Conservation (phyloP, 345 rosid species). For the Nasturtium officinale region DNA sequence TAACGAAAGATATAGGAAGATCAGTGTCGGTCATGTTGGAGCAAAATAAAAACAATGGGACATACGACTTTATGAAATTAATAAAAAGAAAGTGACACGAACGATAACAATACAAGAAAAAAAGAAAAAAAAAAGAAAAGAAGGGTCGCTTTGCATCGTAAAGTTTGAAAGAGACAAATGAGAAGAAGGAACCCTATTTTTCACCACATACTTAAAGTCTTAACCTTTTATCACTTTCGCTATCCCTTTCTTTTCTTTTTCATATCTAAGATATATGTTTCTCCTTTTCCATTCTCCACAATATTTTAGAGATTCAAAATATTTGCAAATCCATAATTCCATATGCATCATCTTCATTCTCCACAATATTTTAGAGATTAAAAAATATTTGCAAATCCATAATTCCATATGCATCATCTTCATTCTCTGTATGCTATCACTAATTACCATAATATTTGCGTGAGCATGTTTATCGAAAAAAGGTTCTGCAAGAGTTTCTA, state of each 20-base stretch:
- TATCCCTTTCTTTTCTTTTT: slow-evolving; percentile 24
- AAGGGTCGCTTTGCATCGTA: slow-evolving; percentile 42
- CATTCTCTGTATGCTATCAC: background rate
- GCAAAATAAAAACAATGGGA: slow-evolving; percentile 33
- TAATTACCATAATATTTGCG: slow-evolving; percentile 1
- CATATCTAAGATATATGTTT: background rate
- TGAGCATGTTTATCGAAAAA: slow-evolving; percentile 1
- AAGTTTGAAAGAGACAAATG: slow-evolving; percentile 64
- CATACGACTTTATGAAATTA: slow-evolving; percentile 33
- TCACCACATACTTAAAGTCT: slow-evolving; percentile 65
- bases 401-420: no score
- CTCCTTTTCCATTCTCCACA: background rate
- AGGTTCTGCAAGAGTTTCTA: background rate
- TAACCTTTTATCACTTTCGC: slow-evolving; percentile 38
- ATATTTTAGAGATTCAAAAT: background rate
- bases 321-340: no score
- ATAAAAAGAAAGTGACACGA: slow-evolving; percentile 36
- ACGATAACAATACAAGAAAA: slow-evolving; percentile 15
- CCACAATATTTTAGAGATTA: background rate
- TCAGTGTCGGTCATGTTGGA: slow-evolving; percentile 42
- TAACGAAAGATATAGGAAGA: slow-evolving; percentile 36
- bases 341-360: no score
- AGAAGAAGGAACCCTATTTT: slow-evolving; percentile 47
- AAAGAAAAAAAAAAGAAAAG: no score
- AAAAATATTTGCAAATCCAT: no score